Conservation (phyloP, 1,284 basidiomycete species). For the Salmacisia buchloeana region DNA sequence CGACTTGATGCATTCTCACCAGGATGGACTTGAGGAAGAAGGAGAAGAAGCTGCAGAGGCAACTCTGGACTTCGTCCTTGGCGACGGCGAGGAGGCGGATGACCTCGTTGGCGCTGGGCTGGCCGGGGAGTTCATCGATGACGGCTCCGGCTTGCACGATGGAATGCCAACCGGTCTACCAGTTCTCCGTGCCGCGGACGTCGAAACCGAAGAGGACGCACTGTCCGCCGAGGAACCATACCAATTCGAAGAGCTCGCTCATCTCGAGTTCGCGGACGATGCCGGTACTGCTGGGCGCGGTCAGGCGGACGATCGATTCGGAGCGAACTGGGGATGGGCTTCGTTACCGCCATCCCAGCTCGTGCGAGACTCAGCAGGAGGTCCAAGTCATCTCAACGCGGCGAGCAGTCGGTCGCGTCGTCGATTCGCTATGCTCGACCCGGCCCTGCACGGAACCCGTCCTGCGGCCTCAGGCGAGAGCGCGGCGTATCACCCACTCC, state of each 20-base stretch:
- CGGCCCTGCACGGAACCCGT: background rate
- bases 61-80: constrained; percentile 23
- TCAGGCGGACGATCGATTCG: constrained; percentile 40
- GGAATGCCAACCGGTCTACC: too few relatives aligned
- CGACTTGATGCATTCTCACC: background rate
- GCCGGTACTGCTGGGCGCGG: constrained; percentile 14
- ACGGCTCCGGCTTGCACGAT: constrained; percentile 18
- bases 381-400: background rate
- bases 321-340: constrained; percentile 48
- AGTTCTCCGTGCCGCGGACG: constrained; percentile 23
- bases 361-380: background rate
- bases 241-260: constrained; percentile 35
- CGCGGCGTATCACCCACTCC: constrained; percentile 1
- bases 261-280: constrained; percentile 41
- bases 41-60: constrained; percentile 23
- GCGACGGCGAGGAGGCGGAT: constrained; percentile 22
- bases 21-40: constrained; percentile 52
- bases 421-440: background rate
- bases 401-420: background rate
- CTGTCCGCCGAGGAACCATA: constrained; percentile 29
- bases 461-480: background rate
- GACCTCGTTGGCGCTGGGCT: background rate
- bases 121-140: constrained; percentile 15
- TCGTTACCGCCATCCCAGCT: constrained; percentile 1
- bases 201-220: constrained; percentile 29